Percentiles rank a stretch among this genome's conserved stretches.
Conservation (phyloP, 352 stramenopile species). For the Pythium sukuiense region DNA sequence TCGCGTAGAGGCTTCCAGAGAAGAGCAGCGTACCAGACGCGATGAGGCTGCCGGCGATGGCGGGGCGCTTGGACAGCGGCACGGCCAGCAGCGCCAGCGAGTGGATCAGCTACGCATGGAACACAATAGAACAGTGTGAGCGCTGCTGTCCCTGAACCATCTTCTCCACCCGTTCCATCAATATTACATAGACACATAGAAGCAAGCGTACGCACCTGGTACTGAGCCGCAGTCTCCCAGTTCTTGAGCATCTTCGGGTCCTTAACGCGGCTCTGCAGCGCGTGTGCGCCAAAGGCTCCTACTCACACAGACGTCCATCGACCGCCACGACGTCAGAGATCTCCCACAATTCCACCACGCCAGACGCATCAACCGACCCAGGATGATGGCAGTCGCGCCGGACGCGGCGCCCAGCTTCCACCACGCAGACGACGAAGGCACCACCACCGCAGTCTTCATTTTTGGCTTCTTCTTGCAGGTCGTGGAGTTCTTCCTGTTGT, state of each 20-base stretch:
- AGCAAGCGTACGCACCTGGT: conserved; percentile 45
- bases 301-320: neutral
- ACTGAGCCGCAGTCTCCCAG: conserved; percentile 81
- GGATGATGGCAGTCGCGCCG: conserved; percentile 49
- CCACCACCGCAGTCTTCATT: conserved; percentile 63
- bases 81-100: conserved; percentile 70
- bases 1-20: conserved; percentile 75
- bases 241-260: conserved; percentile 83
- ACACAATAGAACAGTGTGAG: conserved; percentile 11
- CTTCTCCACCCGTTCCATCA: no score
- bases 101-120: conserved; percentile 48
- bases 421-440: conserved; percentile 66
- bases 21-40: conserved; percentile 69
- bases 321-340: no score
- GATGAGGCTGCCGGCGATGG: conserved; percentile 56
- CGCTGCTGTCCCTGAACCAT: neutral
- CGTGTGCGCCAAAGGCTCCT: conserved; percentile 83
- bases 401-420: conserved; percentile 78
- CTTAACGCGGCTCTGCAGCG: conserved; percentile 59
- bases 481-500: neutral
- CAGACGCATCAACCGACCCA: conserved; percentile 15
- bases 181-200: no score
- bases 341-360: no score
- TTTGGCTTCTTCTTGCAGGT: conserved; percentile 1
- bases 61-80: conserved; percentile 62